Evolutionary conservation across 2,329 filamentous ascomycete species (phyloP).

Genomic region (Colletotrichum sojae): DNA sequence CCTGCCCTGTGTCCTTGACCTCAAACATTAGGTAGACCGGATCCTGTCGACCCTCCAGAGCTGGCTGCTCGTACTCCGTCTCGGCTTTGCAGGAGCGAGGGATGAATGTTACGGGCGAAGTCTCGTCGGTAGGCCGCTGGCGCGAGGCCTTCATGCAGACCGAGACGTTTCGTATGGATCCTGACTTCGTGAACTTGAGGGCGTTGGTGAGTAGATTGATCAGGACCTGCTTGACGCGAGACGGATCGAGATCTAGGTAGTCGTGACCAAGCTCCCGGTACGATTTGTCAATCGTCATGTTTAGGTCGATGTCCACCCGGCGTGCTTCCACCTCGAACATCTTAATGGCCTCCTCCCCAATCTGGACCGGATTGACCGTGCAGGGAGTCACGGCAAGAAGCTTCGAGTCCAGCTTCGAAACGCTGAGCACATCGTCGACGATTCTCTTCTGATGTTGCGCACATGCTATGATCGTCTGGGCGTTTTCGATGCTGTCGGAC

Average conservation of each 20-base stretch:
- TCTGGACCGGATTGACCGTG: constrained; percentile 75
- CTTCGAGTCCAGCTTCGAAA: constrained; percentile 83
- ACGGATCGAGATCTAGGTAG: constrained; percentile 80
- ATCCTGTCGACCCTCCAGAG: constrained; percentile 53
- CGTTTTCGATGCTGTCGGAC: constrained; percentile 76
- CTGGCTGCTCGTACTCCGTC: constrained; percentile 53
- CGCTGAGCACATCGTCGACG: constrained; percentile 81
- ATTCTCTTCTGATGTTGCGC: constrained; percentile 86
- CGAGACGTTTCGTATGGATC: constrained; percentile 69
- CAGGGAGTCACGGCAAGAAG: constrained; percentile 81
- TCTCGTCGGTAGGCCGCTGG: constrained; percentile 55
- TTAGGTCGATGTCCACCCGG: constrained; percentile 77
- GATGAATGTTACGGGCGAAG: constrained; percentile 72
- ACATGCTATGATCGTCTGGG: constrained; percentile 83
- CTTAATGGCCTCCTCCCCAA: constrained; percentile 78
- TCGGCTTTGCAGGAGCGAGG: constrained; percentile 66
- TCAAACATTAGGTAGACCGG: constrained; percentile 78
- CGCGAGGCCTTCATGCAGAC: constrained; percentile 63
- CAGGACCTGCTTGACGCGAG: constrained; percentile 81
- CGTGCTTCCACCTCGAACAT: constrained; percentile 85
- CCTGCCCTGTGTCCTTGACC: constrained; percentile 83
- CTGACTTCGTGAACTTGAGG: constrained; percentile 83
- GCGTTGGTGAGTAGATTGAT: constrained; percentile 87
- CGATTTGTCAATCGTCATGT: constrained; percentile 74
- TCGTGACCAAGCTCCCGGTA: constrained; percentile 71